A percentile compares a stretch with the other conserved stretches of the same genome.
phyloP scores from a whole-genome alignment of 1,284 basidiomycete genomes.

The Austroboletus novae-zelandiae region DNA sequence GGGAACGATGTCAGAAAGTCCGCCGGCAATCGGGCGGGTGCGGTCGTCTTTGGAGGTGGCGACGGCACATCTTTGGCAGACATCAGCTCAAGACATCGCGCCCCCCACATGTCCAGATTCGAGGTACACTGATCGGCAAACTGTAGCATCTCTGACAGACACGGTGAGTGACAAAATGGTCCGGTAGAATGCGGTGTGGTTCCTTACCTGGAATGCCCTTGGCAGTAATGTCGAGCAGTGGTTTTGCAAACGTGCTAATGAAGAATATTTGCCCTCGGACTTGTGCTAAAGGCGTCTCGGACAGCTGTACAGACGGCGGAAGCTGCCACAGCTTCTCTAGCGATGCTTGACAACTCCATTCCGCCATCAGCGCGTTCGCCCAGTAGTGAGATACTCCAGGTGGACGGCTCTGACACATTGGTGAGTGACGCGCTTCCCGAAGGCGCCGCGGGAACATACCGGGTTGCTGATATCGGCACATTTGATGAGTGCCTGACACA shows the following conservation, averaged over 20 bases:
- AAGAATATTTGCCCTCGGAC: conserved; percentile 90
- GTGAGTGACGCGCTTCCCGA: conserved; percentile 14
- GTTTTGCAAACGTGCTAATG: conserved; percentile 78
- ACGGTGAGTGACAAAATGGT: conserved; percentile 10
- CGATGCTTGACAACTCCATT: conserved; percentile 86
- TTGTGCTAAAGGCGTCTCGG: conserved; percentile 67
- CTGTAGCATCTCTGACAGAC: conserved; percentile 55
- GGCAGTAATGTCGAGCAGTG: conserved; percentile 75
- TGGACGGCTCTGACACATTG: conserved; percentile 71
- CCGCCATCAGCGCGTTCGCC: conserved; percentile 82
- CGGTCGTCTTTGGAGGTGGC: conserved; percentile 2
- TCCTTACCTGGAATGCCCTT: conserved; percentile 67
- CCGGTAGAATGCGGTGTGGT: neutral
- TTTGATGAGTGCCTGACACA: conserved; percentile 92
- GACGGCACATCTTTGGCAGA: conserved; percentile 14
- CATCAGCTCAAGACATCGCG: conserved; percentile 44
- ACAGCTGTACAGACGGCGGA: conserved; percentile 67
- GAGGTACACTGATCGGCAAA: conserved; percentile 62
- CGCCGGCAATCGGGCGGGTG: conserved; percentile 42
- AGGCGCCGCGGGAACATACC: conserved; percentile 46
- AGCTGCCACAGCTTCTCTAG: conserved; percentile 78
- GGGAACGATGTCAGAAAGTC: conserved; percentile 61
- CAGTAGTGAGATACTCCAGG: conserved; percentile 87
- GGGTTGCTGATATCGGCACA: conserved; percentile 97
- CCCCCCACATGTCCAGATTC: conserved; percentile 69